Base-by-base conservation (phyloP, 768 basidiomycete species). In the Tulasnella calospora region DNA sequence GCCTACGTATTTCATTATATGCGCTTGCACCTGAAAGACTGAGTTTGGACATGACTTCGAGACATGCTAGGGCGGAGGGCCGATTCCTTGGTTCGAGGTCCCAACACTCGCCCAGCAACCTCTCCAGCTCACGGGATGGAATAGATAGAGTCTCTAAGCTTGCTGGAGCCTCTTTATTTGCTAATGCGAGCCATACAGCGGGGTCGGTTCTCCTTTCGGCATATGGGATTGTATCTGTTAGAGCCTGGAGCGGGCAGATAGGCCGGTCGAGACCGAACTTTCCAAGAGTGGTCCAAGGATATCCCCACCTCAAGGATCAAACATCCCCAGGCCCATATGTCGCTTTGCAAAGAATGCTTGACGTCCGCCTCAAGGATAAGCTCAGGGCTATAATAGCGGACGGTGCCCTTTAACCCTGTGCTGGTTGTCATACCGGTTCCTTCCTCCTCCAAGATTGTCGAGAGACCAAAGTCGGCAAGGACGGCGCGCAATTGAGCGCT, bases 381-480 rank as follows among this genome's bases (percentile, higher is more conserved):
- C 47, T 75, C 74, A 15, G 74, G 74, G 15, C 46, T 61, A 15
- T 38, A 51, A 23, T 61, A 75, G 27, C 74, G 74, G 27, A 33
- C 30, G 21, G 74, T 47, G 30, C 74, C 74, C 21, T 51, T 47
- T 9, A 75, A n/a, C 36, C 74, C 74, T 5, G 13, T 38, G 51
- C 40, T 41, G 9, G 76, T 77, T n/a, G 76, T 69, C 23, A 77
- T 8, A 23, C 76, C 76, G 12, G 76, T 38, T 35, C 70, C 36
- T 71, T 33, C 76, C n/a, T 70, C 76, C 19, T 70, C 67, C 10
- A 70, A 19, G 40, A 44, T 27, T 36, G 3, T 36, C 7, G 61
- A 38, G 33, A 77, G 76, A 23, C 76, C 76, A 41, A 77, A 77
- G 47, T 77, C 76, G 7, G 57, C 33, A 13, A 77, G 35, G 27